Evolutionary conservation across 2,329 filamentous ascomycete species (phyloP).

Genomic region (Phaeosphaeria sp.): DNA sequence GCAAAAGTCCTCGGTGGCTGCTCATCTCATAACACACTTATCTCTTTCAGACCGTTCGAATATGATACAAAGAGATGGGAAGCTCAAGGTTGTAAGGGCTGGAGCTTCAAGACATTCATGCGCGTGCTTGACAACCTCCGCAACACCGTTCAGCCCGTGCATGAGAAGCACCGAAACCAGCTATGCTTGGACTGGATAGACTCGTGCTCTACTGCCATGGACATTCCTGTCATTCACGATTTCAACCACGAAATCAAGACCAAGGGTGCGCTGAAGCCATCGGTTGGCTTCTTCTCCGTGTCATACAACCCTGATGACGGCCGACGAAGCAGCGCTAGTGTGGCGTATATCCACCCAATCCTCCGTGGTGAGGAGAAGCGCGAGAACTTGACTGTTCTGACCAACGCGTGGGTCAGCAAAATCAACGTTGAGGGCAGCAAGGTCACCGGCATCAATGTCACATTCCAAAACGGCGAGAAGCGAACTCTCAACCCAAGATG

Average conservation of each 20-base stretch:
- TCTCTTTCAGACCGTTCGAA: slow-evolving; percentile 89
- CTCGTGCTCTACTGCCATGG: slow-evolving; percentile 77
- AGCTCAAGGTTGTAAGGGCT: slow-evolving; percentile 79
- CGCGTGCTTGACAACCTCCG: slow-evolving; percentile 81
- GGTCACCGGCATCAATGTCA: slow-evolving; percentile 77
- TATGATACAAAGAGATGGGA: slow-evolving; percentile 89
- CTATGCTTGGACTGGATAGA: slow-evolving; percentile 89
- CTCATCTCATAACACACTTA: slow-evolving; percentile 92
- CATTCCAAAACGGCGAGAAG: slow-evolving; percentile 65
- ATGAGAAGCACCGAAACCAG: slow-evolving; percentile 85
- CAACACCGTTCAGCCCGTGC: slow-evolving; percentile 90
- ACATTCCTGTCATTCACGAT: slow-evolving; percentile 81
- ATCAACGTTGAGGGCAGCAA: slow-evolving; percentile 73
- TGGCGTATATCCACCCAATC: slow-evolving; percentile 93
- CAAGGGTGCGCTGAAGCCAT: slow-evolving; percentile 74
- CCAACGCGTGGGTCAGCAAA: slow-evolving; percentile 85
- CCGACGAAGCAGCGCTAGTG: slow-evolving; percentile 81
- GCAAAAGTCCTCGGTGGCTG: slow-evolving; percentile 92
- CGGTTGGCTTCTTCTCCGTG: slow-evolving; percentile 89
- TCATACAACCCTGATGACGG: slow-evolving; percentile 91
- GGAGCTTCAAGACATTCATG: slow-evolving; percentile 86
- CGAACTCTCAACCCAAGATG: slow-evolving; percentile 66
- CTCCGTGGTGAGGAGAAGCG: slow-evolving; percentile 81
- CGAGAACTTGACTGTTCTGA: slow-evolving; percentile 84
- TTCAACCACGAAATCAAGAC: slow-evolving; percentile 85